Conservation (phyloP, 257 asterid species). For the Solanum bulbocastanum region DNA sequence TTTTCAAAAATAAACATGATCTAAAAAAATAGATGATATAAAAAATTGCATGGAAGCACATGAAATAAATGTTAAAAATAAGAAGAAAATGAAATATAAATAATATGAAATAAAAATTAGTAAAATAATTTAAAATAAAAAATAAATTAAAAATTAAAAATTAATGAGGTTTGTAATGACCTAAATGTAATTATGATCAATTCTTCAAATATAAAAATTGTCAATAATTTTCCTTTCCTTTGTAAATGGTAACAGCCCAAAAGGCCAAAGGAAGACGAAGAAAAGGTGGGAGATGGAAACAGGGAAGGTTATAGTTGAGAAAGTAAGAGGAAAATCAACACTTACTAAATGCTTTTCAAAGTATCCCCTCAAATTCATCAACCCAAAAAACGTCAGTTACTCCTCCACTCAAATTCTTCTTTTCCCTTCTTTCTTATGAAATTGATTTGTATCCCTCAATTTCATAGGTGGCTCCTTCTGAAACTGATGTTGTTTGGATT, state of each 20-base stretch:
- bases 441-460: background rate
- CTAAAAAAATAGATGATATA: too few relatives aligned
- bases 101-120: too few relatives aligned
- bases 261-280: background rate
- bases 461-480: slow-evolving; percentile 61
- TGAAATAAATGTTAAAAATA: too few relatives aligned
- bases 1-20: too few relatives aligned
- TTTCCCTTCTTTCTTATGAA: background rate
- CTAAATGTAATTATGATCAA: too few relatives aligned
- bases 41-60: too few relatives aligned
- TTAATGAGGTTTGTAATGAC: too few relatives aligned
- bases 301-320: slow-evolving; percentile 74
- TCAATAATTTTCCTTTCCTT: background rate
- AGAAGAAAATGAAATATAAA: too few relatives aligned
- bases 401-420: background rate
- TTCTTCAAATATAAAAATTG: background rate
- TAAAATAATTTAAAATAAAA: too few relatives aligned
- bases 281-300: slow-evolving; percentile 38
- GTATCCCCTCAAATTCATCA: slow-evolving; percentile 88
- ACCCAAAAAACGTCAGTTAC: slow-evolving; percentile 58
- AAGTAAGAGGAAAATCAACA: slow-evolving; percentile 57
- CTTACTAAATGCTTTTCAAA: slow-evolving; percentile 58
- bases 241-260: background rate
- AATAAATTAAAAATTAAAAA: too few relatives aligned
- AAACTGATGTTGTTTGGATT: slow-evolving; percentile 86